Percentiles rank a stretch among this genome's conserved stretches.
Conservation (phyloP, 2,329 filamentous ascomycete genomes). For the Metarhizium sp. region DNA sequence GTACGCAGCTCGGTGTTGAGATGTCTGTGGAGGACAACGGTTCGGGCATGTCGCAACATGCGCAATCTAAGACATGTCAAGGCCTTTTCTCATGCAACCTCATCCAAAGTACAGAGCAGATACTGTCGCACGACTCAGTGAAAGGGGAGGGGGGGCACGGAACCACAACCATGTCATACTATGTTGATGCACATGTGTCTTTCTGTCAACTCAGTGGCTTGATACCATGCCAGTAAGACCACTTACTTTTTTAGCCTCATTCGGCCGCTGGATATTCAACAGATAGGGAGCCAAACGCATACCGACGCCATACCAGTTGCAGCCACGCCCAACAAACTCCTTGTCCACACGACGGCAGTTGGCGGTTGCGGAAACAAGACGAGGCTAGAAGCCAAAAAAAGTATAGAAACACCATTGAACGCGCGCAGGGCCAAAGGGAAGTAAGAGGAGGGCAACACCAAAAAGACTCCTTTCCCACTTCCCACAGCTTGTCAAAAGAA, state of each 20-base stretch:
- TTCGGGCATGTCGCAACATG: neutral
- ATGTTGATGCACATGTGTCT: neutral
- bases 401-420: neutral
- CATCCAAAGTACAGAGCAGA: neutral
- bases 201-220: too few species aligned
- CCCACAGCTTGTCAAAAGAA: too few species aligned
- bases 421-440: too few species aligned
- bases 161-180: neutral
- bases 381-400: neutral
- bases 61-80: slow-evolving; percentile 1
- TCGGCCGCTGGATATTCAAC: too few species aligned
- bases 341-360: neutral
- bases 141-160: neutral
- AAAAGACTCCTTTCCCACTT: too few species aligned
- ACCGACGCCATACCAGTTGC: neutral
- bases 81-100: neutral
- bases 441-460: too few species aligned
- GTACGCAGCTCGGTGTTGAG: neutral
- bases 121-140: neutral
- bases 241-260: too few species aligned
- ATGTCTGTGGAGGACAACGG: neutral
- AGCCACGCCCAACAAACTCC: neutral
- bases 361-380: neutral
- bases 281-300: neutral
- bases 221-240: too few species aligned